These are phyloP conservation scores for Hypoxylon sp. DNA, from an alignment of 2,329 filamentous ascomycete genomes.

Conservation along the genomic window DNA sequence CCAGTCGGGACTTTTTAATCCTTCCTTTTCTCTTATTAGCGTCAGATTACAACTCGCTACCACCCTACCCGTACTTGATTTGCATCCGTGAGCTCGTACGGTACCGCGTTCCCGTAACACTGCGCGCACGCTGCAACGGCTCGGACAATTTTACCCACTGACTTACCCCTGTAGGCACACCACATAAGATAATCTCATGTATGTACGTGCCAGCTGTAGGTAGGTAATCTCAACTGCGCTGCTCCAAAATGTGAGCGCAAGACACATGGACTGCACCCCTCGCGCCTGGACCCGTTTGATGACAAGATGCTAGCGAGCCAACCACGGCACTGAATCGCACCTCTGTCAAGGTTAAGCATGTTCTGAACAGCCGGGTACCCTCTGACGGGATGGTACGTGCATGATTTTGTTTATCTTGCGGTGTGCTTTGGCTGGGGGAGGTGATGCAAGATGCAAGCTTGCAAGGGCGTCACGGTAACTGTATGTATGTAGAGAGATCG, in stretches of 20 bases:
- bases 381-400: conserved; percentile 30
- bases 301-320: conserved; percentile 36
- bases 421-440: conserved; percentile 32
- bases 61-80: conserved; percentile 35
- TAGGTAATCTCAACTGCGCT: conserved; percentile 41
- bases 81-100: conserved; percentile 34
- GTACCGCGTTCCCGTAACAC: conserved; percentile 39
- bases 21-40: conserved; percentile 31
- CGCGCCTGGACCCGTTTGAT: conserved; percentile 21
- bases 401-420: conserved; percentile 36
- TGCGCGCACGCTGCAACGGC: conserved; percentile 43
- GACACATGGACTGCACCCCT: conserved; percentile 20
- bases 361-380: conserved; percentile 23
- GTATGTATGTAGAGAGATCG: conserved; percentile 38
- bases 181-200: conserved; percentile 41
- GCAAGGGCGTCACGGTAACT: conserved; percentile 42
- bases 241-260: conserved; percentile 26
- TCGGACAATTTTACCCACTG: conserved; percentile 46
- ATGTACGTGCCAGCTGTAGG: conserved; percentile 17
- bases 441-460: conserved; percentile 39
- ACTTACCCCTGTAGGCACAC: conserved; percentile 32
- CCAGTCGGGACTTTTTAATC: conserved; percentile 44
- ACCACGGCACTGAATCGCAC: conserved; percentile 35
- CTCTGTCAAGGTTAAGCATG: conserved; percentile 39
- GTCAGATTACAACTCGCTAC: conserved; percentile 35